Conservation (phyloP, 768 basidiomycete species). For the Naganishia vishniacii region DNA sequence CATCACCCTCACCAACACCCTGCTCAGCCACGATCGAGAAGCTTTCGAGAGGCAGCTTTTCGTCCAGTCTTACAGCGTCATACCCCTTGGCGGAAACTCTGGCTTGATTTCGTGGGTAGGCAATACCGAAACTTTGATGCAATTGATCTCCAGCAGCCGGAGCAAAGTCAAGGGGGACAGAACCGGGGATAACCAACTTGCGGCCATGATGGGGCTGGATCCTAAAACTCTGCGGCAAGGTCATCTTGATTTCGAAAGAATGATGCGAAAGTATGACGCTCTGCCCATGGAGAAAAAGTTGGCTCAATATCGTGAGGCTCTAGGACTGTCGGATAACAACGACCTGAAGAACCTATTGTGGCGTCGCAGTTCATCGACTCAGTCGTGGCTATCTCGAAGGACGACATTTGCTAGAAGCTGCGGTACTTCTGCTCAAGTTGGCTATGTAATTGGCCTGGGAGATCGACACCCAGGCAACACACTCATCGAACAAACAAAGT, state of each 20-base stretch:
- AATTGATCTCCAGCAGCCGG: slow-evolving; percentile 39
- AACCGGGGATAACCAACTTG: slow-evolving; percentile 40
- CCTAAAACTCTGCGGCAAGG: slow-evolving; percentile 19
- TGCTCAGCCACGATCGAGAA: slow-evolving; percentile 42
- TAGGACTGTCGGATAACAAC: slow-evolving; percentile 17
- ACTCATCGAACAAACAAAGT: slow-evolving; percentile 40
- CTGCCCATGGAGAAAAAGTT: slow-evolving; percentile 39
- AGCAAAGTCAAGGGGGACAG: slow-evolving; percentile 36
- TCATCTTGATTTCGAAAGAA: slow-evolving; percentile 21
- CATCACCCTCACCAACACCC: slow-evolving; percentile 44
- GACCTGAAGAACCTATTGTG: slow-evolving; percentile 46
- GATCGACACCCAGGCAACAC: slow-evolving; percentile 50
- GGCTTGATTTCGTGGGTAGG: slow-evolving; percentile 44
- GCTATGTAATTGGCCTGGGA: slow-evolving; percentile 49
- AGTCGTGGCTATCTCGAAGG: slow-evolving; percentile 44
- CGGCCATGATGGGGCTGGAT: slow-evolving; percentile 42
- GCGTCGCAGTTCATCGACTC: slow-evolving; percentile 44
- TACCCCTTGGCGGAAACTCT: slow-evolving; percentile 41
- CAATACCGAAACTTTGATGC: slow-evolving; percentile 43
- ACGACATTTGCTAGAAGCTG: slow-evolving; percentile 46
- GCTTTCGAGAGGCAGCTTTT: slow-evolving; percentile 45
- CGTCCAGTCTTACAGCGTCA: slow-evolving; percentile 31
- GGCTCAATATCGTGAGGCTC: slow-evolving; percentile 36
- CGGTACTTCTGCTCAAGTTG: slow-evolving; percentile 43
- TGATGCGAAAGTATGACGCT: slow-evolving; percentile 40